Evolutionary conservation across 768 basidiomycete species (phyloP).

Genomic region (Amanita muscaria): DNA sequence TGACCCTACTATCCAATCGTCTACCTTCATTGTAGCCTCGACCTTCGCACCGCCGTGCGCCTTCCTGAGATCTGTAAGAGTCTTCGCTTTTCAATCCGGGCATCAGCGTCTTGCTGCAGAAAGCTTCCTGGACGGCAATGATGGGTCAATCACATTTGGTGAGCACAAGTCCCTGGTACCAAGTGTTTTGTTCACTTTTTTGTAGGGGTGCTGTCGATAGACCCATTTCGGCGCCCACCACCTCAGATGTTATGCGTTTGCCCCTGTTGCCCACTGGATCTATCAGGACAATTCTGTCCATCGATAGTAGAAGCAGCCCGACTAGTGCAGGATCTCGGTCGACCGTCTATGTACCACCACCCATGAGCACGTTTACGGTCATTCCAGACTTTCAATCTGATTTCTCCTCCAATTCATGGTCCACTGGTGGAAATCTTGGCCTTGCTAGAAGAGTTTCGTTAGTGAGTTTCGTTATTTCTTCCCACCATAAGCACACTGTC

Average conservation of each 20-base stretch:
- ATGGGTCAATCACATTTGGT: slow-evolving; percentile 92
- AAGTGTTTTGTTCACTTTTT: slow-evolving; percentile 6
- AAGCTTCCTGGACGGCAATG: slow-evolving; percentile 72
- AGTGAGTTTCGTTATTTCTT: too few species aligned
- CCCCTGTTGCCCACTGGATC: slow-evolving; percentile 48
- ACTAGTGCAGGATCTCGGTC: slow-evolving; percentile 47
- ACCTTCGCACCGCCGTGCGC: too few species aligned
- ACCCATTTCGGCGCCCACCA: slow-evolving; percentile 36
- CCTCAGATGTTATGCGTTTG: slow-evolving; percentile 40
- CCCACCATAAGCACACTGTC: slow-evolving; percentile 56
- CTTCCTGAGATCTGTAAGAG: too few species aligned
- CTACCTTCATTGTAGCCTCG: too few species aligned
- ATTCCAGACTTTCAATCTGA: slow-evolving; percentile 50
- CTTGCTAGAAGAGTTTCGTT: slow-evolving; percentile 36
- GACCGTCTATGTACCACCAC: slow-evolving; percentile 73
- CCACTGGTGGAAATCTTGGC: background rate
- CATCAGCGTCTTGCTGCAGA: slow-evolving; percentile 86
- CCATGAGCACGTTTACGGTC: slow-evolving; percentile 60
- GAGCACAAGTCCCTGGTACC: slow-evolving; percentile 19
- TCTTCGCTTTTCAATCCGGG: too few species aligned
- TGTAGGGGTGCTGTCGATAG: slow-evolving; percentile 73
- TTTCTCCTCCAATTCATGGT: slow-evolving; percentile 18
- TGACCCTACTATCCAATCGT: too few species aligned
- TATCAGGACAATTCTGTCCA: slow-evolving; percentile 61
- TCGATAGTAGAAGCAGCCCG: slow-evolving; percentile 33